Evolutionary conservation across 495 filamentous ascomycete species (phyloP).

Genomic region (Trichoderma erinaceum): DNA sequence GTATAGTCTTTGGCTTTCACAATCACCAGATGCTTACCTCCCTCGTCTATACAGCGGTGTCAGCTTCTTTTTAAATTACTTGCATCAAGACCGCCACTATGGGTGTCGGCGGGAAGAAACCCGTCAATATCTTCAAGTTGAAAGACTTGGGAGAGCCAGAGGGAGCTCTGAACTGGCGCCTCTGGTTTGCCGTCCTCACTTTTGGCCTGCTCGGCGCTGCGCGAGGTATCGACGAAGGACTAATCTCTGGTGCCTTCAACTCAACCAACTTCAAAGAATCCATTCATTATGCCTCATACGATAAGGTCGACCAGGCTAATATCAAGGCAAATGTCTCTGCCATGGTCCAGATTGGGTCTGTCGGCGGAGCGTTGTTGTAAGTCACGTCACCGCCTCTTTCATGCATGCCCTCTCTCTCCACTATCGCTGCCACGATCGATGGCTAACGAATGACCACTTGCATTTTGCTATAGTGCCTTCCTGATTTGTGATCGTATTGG

Average conservation of each 20-base stretch:
- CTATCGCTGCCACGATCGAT: not conserved
- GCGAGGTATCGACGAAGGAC: constrained; percentile 65
- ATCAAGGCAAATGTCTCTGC: constrained; percentile 64
- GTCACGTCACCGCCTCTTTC: constrained; percentile 20
- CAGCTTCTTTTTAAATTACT: not conserved
- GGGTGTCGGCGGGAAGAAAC: constrained; percentile 58
- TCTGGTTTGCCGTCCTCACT: constrained; percentile 60
- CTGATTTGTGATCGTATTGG: constrained; percentile 61
- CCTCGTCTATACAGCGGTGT: not conserved
- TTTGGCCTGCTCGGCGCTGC: constrained; percentile 68
- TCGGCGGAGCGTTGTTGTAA: constrained; percentile 57
- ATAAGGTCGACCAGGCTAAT: constrained; percentile 48
- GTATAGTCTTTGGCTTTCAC: not conserved
- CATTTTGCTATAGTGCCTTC: constrained; percentile 42
- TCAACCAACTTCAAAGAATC: constrained; percentile 54
- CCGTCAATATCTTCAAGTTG: constrained; percentile 60
- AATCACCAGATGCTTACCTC: not conserved
- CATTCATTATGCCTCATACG: constrained; percentile 51
- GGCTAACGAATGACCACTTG: not conserved
- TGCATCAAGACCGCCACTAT: constrained; percentile 31
- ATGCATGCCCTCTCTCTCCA: not conserved
- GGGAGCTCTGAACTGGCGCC: constrained; percentile 56
- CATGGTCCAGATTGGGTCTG: constrained; percentile 67
- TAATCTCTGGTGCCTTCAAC: constrained; percentile 62
- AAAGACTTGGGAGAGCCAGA: constrained; percentile 49